Evolutionary conservation across 1,284 basidiomycete species (phyloP).

Genomic region (Leccinum pachyderme): DNA sequence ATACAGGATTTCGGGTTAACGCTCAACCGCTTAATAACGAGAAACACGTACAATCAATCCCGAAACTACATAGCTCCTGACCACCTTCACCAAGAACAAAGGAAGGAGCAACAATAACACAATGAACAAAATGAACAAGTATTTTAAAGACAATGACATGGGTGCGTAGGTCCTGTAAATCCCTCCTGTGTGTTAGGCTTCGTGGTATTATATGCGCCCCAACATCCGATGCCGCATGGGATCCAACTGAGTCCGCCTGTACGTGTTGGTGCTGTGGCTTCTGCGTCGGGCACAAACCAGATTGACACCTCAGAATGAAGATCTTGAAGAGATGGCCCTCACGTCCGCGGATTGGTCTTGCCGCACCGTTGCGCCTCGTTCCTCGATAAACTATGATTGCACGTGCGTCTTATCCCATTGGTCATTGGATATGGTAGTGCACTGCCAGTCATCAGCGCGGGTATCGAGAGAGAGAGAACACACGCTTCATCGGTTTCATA

Average conservation of each 20-base stretch:
- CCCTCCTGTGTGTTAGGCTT: not conserved
- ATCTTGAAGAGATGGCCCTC: not conserved
- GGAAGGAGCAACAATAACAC: conserved; percentile 3
- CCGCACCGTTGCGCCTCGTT: not conserved
- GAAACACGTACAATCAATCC: conserved; percentile 20
- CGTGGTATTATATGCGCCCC: conserved; percentile 14
- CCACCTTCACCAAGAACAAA: not conserved
- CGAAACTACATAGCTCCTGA: not conserved
- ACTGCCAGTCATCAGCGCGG: not conserved
- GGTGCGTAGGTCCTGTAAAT: not conserved
- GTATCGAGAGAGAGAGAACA: not conserved
- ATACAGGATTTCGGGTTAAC: not conserved
- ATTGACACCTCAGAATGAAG: not conserved
- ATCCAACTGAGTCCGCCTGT: not conserved
- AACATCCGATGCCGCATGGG: conserved; percentile 1
- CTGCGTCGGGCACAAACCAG: not conserved
- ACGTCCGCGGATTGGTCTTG: not conserved
- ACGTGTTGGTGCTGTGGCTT: not conserved
- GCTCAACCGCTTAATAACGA: conserved; percentile 7
- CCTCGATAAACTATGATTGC: not conserved
- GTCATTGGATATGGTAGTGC: not conserved
- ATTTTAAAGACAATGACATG: conserved; percentile 10
- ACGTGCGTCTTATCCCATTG: not conserved
- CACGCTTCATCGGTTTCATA: no score
- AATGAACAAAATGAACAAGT: conserved; percentile 22